Evolutionary conservation across 495 filamentous ascomycete genomes (phyloP).

Genomic region (Aspergillus conjunctus): DNA sequence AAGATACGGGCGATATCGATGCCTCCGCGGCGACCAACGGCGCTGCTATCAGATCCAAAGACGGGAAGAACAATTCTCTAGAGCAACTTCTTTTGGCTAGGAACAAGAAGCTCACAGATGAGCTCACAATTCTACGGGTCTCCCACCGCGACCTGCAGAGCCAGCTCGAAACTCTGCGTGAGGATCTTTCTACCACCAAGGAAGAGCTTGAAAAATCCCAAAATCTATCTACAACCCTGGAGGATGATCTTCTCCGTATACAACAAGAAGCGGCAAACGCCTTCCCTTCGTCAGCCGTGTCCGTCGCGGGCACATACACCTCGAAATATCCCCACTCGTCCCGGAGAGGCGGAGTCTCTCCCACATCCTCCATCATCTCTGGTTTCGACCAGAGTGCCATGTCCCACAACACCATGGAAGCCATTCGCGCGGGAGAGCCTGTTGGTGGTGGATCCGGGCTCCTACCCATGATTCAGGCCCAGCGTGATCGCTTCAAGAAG

Average conservation of each 20-base stretch:
- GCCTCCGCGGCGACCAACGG: slow-evolving; percentile 50
- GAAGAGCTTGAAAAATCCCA: slow-evolving; percentile 84
- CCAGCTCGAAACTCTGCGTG: slow-evolving; percentile 76
- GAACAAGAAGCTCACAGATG: slow-evolving; percentile 94
- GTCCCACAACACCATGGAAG: slow-evolving; percentile 54
- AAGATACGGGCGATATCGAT: slow-evolving; percentile 51
- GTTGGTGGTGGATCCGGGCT: slow-evolving; percentile 86
- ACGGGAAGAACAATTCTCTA: slow-evolving; percentile 63
- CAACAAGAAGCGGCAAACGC: slow-evolving; percentile 82
- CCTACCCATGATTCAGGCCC: slow-evolving; percentile 96
- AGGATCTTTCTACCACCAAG: slow-evolving; percentile 81
- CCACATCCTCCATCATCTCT: slow-evolving; percentile 96
- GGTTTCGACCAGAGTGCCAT: slow-evolving; percentile 72
- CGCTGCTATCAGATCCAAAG: slow-evolving; percentile 57
- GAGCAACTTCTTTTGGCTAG: slow-evolving; percentile 89
- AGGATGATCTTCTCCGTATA: slow-evolving; percentile 85
- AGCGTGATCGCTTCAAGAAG: slow-evolving; percentile 98
- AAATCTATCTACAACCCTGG: slow-evolving; percentile 81
- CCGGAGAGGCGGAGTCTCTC: slow-evolving; percentile 71
- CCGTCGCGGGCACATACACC: slow-evolving; percentile 88
- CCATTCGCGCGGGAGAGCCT: slow-evolving; percentile 66
- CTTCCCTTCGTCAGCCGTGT: slow-evolving; percentile 83
- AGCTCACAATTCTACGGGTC: slow-evolving; percentile 87
- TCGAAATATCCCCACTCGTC: slow-evolving; percentile 80
- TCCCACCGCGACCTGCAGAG: slow-evolving; percentile 90